Conservation (phyloP, 169 alveolate species). For the Amoebophrya sp. region DNA sequence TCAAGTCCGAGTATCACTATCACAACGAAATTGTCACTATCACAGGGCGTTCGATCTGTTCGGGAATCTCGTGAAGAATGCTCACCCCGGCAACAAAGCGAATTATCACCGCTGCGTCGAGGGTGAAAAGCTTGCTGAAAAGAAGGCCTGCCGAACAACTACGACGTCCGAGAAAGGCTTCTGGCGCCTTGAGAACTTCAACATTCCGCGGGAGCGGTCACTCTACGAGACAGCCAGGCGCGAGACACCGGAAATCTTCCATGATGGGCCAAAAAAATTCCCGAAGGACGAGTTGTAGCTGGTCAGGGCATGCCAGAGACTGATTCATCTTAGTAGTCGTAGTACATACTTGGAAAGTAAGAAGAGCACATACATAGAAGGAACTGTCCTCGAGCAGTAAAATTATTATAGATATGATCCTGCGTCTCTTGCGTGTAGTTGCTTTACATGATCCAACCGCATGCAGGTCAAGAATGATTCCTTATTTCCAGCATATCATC, state of each 20-base stretch:
- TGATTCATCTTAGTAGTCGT: no score
- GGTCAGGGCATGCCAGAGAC: no score
- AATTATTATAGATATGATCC: no score
- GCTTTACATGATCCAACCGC: no score
- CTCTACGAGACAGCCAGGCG: background rate
- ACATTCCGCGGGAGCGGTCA: background rate
- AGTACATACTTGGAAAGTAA: no score
- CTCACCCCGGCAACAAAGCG: background rate
- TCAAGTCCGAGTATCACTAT: no score
- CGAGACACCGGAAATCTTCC: background rate
- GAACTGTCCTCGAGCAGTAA: no score
- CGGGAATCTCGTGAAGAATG: background rate
- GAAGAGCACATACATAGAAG: no score
- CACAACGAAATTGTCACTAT: no score
- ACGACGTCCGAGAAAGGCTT: background rate
- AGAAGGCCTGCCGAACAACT: background rate
- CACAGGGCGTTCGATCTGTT: background rate
- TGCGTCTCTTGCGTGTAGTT: no score
- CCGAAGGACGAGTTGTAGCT: background rate
- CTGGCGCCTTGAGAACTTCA: background rate
- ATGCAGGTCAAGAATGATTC: no score
- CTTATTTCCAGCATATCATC: no score
- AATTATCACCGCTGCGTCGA: background rate
- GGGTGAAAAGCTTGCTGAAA: background rate
- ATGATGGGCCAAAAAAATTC: background rate